These are phyloP conservation scores for Lotmaria passim DNA, from an alignment of 208 protist genomes.

Conservation along the genomic window DNA sequence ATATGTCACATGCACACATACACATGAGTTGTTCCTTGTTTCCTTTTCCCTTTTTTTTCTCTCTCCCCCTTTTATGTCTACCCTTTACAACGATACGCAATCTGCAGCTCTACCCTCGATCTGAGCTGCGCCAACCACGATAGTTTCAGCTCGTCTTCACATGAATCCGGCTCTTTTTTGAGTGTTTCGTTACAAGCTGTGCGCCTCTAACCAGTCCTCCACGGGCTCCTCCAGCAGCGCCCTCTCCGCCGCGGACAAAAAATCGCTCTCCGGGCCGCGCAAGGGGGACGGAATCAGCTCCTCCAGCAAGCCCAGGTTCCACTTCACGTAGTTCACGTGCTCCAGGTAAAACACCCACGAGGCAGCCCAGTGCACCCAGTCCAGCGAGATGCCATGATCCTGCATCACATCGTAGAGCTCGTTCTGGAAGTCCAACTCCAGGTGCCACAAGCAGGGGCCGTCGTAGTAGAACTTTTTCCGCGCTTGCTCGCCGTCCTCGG, in stretches of 20 bases:
- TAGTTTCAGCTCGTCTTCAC: too few species aligned
- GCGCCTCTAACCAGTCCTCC: conserved; percentile 64
- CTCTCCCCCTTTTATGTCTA: too few species aligned
- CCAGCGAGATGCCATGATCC: conserved; percentile 76
- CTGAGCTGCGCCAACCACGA: too few species aligned
- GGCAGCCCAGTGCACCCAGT: conserved; percentile 76
- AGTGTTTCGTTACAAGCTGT: conserved; percentile 41
- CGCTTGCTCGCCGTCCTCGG: conserved; percentile 55
- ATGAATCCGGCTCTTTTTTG: too few species aligned
- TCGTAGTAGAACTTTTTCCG: conserved; percentile 82
- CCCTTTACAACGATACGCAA: too few species aligned
- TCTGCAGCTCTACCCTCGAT: too few species aligned
- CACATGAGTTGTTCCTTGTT: too few species aligned
- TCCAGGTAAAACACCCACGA: conserved; percentile 85
- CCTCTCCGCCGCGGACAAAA: conserved; percentile 55
- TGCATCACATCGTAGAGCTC: conserved; percentile 90
- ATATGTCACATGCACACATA: too few species aligned
- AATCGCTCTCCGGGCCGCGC: conserved; percentile 72
- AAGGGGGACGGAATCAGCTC: conserved; percentile 59
- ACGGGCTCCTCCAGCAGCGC: conserved; percentile 53
- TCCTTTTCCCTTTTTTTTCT: too few species aligned
- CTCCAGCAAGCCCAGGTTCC: conserved; percentile 66
- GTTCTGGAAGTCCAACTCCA: conserved; percentile 83
- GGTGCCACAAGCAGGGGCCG: conserved; percentile 82
- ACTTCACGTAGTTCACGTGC: conserved; percentile 68